Evolutionary conservation across 805 yeast species (phyloP).

Genomic region (Cephaloascus fragrans): DNA sequence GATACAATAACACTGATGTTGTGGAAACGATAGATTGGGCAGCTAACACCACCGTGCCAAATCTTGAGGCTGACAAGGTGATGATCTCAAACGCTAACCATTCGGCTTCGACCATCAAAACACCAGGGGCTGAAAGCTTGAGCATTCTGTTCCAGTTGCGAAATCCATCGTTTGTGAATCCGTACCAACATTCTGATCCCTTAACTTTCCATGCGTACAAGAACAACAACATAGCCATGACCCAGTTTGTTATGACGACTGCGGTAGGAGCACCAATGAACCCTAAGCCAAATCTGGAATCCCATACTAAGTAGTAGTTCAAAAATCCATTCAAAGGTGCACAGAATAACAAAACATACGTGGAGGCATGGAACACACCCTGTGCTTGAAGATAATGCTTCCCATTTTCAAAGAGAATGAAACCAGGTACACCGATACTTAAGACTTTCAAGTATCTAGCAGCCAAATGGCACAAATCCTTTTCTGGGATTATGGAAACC

Average conservation of each 20-base stretch:
- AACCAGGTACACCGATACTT: conserved; percentile 64
- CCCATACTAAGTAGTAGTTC: conserved; percentile 68
- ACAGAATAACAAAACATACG: conserved; percentile 57
- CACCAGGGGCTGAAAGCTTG: conserved; percentile 60
- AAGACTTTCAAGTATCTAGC: conserved; percentile 46
- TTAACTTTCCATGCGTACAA: conserved; percentile 32
- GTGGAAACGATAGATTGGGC: conserved; percentile 69
- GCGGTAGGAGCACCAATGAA: conserved; percentile 73
- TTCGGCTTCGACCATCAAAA: conserved; percentile 69
- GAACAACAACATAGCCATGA: conserved; percentile 52
- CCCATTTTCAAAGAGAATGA: conserved; percentile 59
- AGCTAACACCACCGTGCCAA: conserved; percentile 59
- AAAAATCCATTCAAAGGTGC: conserved; percentile 66
- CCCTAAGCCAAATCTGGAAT: conserved; percentile 41
- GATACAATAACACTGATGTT: conserved; percentile 58
- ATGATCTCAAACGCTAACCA: conserved; percentile 71
- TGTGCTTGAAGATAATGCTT: conserved; percentile 70
- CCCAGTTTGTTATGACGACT: conserved; percentile 60
- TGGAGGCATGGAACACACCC: conserved; percentile 73
- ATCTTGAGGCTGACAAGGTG: conserved; percentile 57
- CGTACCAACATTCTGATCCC: conserved; percentile 34
- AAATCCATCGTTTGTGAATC: conserved; percentile 22
- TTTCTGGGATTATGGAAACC: conserved; percentile 30
- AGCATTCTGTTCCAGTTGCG: conserved; percentile 58
- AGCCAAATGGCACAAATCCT: conserved; percentile 40